These are phyloP conservation scores for Lotmaria passim DNA, from an alignment of 208 protist species.

Conservation along the genomic window DNA sequence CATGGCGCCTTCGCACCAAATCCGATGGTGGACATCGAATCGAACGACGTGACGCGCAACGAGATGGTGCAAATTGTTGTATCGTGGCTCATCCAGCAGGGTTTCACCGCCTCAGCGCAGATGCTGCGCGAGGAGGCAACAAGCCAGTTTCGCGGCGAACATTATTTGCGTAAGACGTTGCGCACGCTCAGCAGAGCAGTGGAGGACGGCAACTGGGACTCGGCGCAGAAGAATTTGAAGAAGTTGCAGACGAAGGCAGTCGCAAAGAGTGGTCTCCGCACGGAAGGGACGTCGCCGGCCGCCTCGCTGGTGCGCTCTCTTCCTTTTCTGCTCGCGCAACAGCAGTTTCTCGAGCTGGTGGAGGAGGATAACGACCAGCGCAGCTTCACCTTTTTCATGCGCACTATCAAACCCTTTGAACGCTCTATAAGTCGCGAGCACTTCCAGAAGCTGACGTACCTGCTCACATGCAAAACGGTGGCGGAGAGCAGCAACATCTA, in stretches of 20 bases:
- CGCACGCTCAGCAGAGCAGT: constrained; percentile 66
- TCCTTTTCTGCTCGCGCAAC: constrained; percentile 72
- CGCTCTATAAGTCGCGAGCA: constrained; percentile 63
- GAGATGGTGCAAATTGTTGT: constrained; percentile 80
- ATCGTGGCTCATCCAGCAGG: constrained; percentile 72
- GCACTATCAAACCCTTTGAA: constrained; percentile 82
- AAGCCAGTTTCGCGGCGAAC: constrained; percentile 63
- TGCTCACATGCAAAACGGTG: constrained; percentile 82
- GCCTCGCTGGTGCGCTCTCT: constrained; percentile 53
- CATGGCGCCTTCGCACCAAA: constrained; percentile 20
- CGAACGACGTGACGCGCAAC: constrained; percentile 62
- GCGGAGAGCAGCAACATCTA: constrained; percentile 65
- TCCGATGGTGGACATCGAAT: constrained; percentile 62
- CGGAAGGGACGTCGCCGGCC: constrained; percentile 28
- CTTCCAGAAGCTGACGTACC: constrained; percentile 81
- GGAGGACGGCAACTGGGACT: constrained; percentile 83
- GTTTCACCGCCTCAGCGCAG: constrained; percentile 80
- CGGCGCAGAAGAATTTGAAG: constrained; percentile 55
- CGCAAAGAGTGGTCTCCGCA: constrained; percentile 23
- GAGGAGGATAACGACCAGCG: constrained; percentile 78
- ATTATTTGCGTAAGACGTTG: constrained; percentile 77
- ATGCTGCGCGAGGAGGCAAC: constrained; percentile 84
- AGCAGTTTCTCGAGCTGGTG: constrained; percentile 88
- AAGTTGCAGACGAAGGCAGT: constrained; percentile 53
- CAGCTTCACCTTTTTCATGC: constrained; percentile 84